Evolutionary conservation across 495 filamentous ascomycete species (phyloP).

Genomic region (Aspergillus taichungensis): DNA sequence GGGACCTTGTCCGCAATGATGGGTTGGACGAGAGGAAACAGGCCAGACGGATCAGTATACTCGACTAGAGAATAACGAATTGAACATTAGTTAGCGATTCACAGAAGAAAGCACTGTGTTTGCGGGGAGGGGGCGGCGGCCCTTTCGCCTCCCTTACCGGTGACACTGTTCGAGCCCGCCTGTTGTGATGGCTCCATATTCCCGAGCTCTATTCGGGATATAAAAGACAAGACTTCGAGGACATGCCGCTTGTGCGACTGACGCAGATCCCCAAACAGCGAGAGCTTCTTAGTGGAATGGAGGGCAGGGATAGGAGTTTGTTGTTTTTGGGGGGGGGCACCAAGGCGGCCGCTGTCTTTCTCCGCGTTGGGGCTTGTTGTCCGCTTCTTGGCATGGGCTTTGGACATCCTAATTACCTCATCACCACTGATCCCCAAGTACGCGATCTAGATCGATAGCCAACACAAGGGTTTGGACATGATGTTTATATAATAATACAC

Average conservation of each 20-base stretch:
- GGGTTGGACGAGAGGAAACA: constrained; percentile 72
- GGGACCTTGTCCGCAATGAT: constrained; percentile 72
- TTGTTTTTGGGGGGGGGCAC: neutral
- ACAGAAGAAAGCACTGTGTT: neutral
- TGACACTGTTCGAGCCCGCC: constrained; percentile 42
- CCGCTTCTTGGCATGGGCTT: constrained; percentile 2
- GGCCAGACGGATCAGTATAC: constrained; percentile 82
- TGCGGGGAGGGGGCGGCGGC: neutral
- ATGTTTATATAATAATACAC: too few relatives aligned
- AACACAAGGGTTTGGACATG: too few relatives aligned
- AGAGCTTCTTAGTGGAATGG: neutral
- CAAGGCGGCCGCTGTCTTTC: neutral
- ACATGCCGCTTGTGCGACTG: constrained; percentile 22
- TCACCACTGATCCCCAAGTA: neutral
- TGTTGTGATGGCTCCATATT: constrained; percentile 40
- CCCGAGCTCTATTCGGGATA: constrained; percentile 24
- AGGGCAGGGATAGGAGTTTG: neutral
- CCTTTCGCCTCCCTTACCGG: constrained; percentile 24
- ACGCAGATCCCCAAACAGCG: constrained; percentile 6
- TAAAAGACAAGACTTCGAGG: constrained; percentile 14
- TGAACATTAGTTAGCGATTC: neutral
- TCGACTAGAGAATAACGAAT: constrained; percentile 27
- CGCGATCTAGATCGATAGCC: too few relatives aligned
- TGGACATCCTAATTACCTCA: neutral
- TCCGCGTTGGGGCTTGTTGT: constrained; percentile 1